Conservation (phyloP, 73 alveolate species). For the Symbiodinium pilosum region DNA sequence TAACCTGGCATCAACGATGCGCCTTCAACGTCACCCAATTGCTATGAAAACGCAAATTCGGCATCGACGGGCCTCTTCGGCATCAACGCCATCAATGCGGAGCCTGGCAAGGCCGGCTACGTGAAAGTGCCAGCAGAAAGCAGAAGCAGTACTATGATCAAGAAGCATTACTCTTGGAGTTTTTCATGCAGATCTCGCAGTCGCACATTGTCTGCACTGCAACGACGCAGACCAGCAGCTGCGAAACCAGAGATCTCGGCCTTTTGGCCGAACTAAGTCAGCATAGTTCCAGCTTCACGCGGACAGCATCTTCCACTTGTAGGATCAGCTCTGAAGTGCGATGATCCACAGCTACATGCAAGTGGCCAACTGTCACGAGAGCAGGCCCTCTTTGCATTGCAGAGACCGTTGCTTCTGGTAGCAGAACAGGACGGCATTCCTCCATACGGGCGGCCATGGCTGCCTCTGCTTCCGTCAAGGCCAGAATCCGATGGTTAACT, state of each 20-base stretch:
- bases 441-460: neutral
- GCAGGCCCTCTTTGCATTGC: neutral
- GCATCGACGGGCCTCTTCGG: conserved; percentile 73
- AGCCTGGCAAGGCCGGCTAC: conserved; percentile 27
- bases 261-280: too few species aligned
- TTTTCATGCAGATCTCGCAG: too few species aligned
- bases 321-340: neutral
- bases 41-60: too few species aligned
- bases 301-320: neutral
- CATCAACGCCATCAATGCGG: conserved; percentile 90
- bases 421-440: neutral
- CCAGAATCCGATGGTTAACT: neutral
- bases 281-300: neutral
- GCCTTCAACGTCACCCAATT: too few species aligned
- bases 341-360: neutral
- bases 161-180: too few species aligned
- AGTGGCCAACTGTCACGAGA: neutral
- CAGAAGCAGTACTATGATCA: neutral
- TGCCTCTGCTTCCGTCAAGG: neutral
- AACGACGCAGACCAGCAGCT: too few species aligned
- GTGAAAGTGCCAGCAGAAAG: neutral
- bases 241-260: too few species aligned
- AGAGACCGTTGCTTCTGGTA: neutral
- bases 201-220: too few species aligned
- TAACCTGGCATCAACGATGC: conserved; percentile 52